Conservation (phyloP, 352 stramenopile species). For the Peronosclerospora sorghi region DNA sequence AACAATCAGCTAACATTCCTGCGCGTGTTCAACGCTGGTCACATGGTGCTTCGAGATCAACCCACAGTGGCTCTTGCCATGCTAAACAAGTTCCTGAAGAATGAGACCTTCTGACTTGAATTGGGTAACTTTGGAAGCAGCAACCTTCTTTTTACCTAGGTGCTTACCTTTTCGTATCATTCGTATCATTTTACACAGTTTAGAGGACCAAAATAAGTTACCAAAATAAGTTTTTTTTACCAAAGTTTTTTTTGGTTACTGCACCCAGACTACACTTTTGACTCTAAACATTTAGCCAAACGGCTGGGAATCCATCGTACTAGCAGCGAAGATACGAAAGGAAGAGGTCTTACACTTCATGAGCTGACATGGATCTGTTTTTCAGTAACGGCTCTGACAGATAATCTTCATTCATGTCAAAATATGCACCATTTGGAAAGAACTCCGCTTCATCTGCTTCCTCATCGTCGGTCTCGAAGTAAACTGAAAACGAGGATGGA, state of each 20-base stretch:
- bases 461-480: constrained; percentile 40
- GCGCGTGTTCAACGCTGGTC: constrained; percentile 32
- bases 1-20: constrained; percentile 32
- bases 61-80: constrained; percentile 36
- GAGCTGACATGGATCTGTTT: not conserved
- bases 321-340: not conserved
- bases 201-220: too few relatives aligned
- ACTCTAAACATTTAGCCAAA: too few relatives aligned
- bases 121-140: too few relatives aligned
- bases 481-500: constrained; percentile 22
- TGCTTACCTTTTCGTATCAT: too few relatives aligned
- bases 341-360: not conserved
- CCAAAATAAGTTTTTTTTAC: too few relatives aligned
- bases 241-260: too few relatives aligned
- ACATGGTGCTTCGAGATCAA: constrained; percentile 45
- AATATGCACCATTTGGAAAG: constrained; percentile 13
- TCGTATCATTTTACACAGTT: too few relatives aligned
- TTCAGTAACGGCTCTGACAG: constrained; percentile 42
- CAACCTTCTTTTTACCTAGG: too few relatives aligned
- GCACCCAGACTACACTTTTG: too few relatives aligned
- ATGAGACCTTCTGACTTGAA: constrained; percentile 19
- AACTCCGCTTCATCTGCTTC: constrained; percentile 6
- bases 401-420: constrained; percentile 13
- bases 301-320: too few relatives aligned
- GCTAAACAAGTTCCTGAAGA: constrained; percentile 43